Percentiles rank a stretch among this genome's conserved stretches.
Conservation (phyloP, 768 basidiomycete genomes). For the Agaricus blazei region DNA sequence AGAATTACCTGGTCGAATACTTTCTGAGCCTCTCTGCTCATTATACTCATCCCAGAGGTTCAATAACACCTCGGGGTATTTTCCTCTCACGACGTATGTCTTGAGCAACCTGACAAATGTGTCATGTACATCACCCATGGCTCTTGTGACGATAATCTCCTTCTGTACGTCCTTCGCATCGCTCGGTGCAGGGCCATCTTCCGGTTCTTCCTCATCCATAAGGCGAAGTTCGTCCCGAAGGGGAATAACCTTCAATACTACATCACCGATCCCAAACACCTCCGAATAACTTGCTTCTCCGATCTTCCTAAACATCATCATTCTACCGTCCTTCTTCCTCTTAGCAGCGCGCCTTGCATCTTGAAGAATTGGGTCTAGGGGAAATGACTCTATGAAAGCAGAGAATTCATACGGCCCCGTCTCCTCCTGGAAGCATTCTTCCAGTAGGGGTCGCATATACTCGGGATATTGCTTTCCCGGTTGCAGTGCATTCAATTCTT, state of each 20-base stretch:
- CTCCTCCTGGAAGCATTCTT: conserved; percentile 63
- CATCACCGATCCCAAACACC: conserved; percentile 85
- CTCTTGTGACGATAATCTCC: conserved; percentile 72
- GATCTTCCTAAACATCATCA: conserved; percentile 65
- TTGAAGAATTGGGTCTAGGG: conserved; percentile 61
- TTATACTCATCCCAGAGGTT: conserved; percentile 86
- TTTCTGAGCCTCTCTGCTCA: conserved; percentile 70
- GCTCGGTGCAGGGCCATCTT: conserved; percentile 63
- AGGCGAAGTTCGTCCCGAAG: conserved; percentile 46
- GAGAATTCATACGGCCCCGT: conserved; percentile 70
- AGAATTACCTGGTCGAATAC: conserved; percentile 71
- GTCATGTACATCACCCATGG: conserved; percentile 69
- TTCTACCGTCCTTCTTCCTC: conserved; percentile 9
- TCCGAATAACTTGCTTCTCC: conserved; percentile 98
- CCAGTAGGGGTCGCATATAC: conserved; percentile 60
- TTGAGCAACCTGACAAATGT: conserved; percentile 81
- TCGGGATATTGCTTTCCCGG: conserved; percentile 33
- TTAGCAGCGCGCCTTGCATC: conserved; percentile 13
- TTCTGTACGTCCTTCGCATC: conserved; percentile 75
- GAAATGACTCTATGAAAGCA: conserved; percentile 78
- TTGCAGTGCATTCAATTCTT: conserved; percentile 16
- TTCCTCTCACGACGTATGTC: conserved; percentile 81
- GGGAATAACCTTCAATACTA: conserved; percentile 90
- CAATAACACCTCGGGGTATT: conserved; percentile 76
- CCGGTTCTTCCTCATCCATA: conserved; percentile 14